A percentile compares a stretch with the other conserved stretches of the same genome.
Evolutionary conservation across 1,284 basidiomycete genomes (phyloP).

Genomic region (Tilletia indica): DNA sequence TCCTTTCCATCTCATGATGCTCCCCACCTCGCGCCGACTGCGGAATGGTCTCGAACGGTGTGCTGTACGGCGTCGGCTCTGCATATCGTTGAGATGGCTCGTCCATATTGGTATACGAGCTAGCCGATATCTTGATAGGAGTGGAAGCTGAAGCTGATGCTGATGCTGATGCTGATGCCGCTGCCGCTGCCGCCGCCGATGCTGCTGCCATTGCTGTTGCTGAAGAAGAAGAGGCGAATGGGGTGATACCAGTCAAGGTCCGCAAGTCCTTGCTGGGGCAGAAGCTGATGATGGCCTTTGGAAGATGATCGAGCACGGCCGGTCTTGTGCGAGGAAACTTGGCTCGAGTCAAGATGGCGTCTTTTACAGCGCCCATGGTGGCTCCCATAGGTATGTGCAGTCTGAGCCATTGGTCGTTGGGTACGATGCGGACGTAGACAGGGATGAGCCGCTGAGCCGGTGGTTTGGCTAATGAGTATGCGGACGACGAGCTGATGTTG

Average conservation of each 20-base stretch:
- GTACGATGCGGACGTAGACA: conserved; percentile 42
- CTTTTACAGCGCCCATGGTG: conserved; percentile 40
- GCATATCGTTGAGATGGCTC: too few relatives aligned
- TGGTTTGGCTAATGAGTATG: not conserved
- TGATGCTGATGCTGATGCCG: not conserved
- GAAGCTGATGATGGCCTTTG: conserved; percentile 28
- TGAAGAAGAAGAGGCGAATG: too few relatives aligned
- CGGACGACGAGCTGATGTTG: not conserved
- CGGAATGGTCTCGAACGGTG: too few relatives aligned
- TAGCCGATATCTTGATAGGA: too few relatives aligned
- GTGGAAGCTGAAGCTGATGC: not conserved
- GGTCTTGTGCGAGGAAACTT: conserved; percentile 14
- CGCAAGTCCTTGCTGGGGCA: conserved; percentile 2
- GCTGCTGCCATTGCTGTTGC: not conserved
- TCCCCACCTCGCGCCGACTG: too few relatives aligned
- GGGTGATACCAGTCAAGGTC: not conserved
- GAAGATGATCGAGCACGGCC: conserved; percentile 24
- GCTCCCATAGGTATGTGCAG: conserved; percentile 32
- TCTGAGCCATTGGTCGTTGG: conserved; percentile 43
- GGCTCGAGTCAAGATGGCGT: conserved; percentile 28
- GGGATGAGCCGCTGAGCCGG: conserved; percentile 23
- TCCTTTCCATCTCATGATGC: too few relatives aligned
- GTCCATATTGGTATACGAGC: too few relatives aligned
- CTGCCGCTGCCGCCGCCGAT: conserved; percentile 5
- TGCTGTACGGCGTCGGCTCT: too few relatives aligned